phyloP scores from a whole-genome alignment of 2,329 filamentous ascomycete species.

The Amphichorda felina region DNA sequence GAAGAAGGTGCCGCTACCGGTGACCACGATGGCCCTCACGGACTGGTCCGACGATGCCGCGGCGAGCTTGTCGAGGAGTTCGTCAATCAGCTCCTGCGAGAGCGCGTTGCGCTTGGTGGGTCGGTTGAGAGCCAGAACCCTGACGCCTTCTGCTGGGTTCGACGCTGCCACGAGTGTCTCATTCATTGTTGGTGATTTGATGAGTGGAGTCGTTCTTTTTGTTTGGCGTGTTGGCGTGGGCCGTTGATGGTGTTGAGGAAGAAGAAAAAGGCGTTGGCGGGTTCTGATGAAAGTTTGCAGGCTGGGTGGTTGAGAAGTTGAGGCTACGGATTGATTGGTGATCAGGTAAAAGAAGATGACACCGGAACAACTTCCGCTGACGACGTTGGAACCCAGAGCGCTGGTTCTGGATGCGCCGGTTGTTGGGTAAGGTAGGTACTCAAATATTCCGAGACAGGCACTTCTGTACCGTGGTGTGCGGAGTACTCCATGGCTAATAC shows the following conservation, averaged over 20 bases:
- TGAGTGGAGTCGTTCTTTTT: not conserved
- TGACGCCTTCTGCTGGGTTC: conserved; percentile 21
- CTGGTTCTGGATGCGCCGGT: too few relatives aligned
- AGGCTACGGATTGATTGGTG: not conserved
- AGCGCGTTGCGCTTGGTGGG: conserved; percentile 48
- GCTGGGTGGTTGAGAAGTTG: not conserved
- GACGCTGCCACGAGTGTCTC: conserved; percentile 9
- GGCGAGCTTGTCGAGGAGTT: conserved; percentile 22
- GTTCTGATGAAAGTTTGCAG: too few relatives aligned
- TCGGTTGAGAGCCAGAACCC: conserved; percentile 38
- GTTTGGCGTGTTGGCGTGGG: not conserved
- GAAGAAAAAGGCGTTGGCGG: not conserved
- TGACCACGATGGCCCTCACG: conserved; percentile 23
- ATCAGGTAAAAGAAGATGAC: conserved; percentile 1
- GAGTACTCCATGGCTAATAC: too few relatives aligned
- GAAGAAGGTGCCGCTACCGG: conserved; percentile 20
- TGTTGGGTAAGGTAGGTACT: too few relatives aligned
- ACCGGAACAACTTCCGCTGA: not conserved
- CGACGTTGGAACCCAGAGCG: too few relatives aligned
- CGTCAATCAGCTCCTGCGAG: conserved; percentile 34
- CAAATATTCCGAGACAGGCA: too few relatives aligned
- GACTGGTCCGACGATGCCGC: conserved; percentile 8
- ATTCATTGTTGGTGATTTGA: not conserved
- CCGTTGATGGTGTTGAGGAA: conserved; percentile 1
- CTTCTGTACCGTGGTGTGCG: too few relatives aligned